Evolutionary conservation across 257 asterid genomes (phyloP), one percentile per base, ranked within the genome.

Genomic region (Nicotiana noctiflora): DNA sequence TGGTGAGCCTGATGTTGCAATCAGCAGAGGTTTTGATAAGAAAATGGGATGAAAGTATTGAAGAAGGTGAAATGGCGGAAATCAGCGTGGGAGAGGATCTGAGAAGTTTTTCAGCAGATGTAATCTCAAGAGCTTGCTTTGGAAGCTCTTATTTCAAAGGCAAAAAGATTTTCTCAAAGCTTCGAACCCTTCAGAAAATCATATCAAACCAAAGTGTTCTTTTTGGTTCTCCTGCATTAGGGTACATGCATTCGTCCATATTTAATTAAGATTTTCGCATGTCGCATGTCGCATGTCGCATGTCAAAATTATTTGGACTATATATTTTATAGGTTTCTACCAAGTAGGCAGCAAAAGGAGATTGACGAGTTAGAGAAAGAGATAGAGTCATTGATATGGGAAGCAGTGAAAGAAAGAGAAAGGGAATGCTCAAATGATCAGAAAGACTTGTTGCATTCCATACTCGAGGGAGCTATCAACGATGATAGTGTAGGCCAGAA

Each of bases 81-180:
- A 88, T 94, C 74, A 80, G 56, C 60, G 97, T 88, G 44, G 96
- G 88, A 60, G 91, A 92, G 52, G 94, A 91, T 80, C 82, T 94
- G 56, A 89, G 97, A 83, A 86, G 91, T 77, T 75, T 89, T n/a
- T 88, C 98, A 3, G 98, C 87, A n/a, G 98, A 94, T 82, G 95
- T 94, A 8, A 94, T 94, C 79, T 90, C 97, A 17, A 89, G 91
- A 86, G 93, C 97, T 15, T 94, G 95, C 80, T 94, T 94, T 84
- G 98, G 98, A 32, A 91, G 97, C 81, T 94, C 94, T 2, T 92
- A 86, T 77, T 81, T 85, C 81, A 88, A 89, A 84, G 98, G 98
- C 81, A 87, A 89, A 75, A 77, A 88, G 27, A 92, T 94, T 15
- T 94, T 92, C 87, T 86, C 93, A 29, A 91, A 90, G 87, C 98